phyloP scores from a whole-genome alignment of 2,329 filamentous ascomycete species.

The Phyllosticta citrichinensis region DNA sequence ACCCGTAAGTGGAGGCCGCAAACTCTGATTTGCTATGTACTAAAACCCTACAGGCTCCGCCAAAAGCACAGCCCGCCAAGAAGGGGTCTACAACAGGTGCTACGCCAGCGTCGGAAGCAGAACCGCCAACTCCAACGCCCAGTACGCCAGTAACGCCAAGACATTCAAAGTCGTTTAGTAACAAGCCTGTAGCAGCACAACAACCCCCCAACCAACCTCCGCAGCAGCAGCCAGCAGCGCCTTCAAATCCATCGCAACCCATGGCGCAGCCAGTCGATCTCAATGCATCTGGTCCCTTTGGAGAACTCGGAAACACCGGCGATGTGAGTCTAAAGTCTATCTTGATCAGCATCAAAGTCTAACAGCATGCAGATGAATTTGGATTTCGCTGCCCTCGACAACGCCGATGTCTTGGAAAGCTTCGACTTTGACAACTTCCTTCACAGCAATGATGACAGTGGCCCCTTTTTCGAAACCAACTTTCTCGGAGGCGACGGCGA shows the following conservation, averaged over 20 bases:
- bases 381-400: slow-evolving; percentile 35
- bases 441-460: slow-evolving; percentile 37
- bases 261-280: slow-evolving; percentile 22
- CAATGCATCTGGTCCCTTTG: slow-evolving; percentile 27
- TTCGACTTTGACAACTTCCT: slow-evolving; percentile 61
- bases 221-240: slow-evolving; percentile 22
- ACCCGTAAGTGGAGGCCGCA: slow-evolving; percentile 16
- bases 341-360: slow-evolving; percentile 19
- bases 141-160: slow-evolving; percentile 40
- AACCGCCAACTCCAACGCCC: slow-evolving; percentile 39
- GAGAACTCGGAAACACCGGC: slow-evolving; percentile 22
- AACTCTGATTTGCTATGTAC: neutral
- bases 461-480: slow-evolving; percentile 2
- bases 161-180: slow-evolving; percentile 29
- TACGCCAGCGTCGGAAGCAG: slow-evolving; percentile 33
- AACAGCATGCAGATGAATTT: slow-evolving; percentile 28
- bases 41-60: neutral
- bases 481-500: slow-evolving; percentile 1
- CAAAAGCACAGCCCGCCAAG: slow-evolving; percentile 29
- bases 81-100: slow-evolving; percentile 30
- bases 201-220: slow-evolving; percentile 23
- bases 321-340: slow-evolving; percentile 20
- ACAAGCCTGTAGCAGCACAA: slow-evolving; percentile 24
- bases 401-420: slow-evolving; percentile 56
- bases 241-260: slow-evolving; percentile 9